These are phyloP conservation scores for Alternaria sp. DNA, from an alignment of 2,329 filamentous ascomycete species.

Conservation along the genomic window DNA sequence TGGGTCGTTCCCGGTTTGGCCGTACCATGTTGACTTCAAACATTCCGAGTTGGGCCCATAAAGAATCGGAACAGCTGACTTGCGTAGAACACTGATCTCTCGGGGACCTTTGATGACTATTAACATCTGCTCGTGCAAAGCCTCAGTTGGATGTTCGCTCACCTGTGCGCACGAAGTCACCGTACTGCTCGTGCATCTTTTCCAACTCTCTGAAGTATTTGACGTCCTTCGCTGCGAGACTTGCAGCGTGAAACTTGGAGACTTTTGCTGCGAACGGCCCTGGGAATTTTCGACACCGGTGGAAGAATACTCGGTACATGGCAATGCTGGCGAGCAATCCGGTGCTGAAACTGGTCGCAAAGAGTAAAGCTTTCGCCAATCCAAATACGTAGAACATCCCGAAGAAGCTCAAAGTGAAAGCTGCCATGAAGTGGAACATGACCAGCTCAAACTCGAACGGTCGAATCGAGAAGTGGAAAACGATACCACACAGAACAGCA, in stretches of 20 bases:
- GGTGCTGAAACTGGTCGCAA: constrained; percentile 16
- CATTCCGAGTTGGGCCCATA: constrained; percentile 33
- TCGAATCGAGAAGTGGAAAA: constrained; percentile 25
- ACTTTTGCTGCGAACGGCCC: constrained; percentile 32
- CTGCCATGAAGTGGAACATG: constrained; percentile 34
- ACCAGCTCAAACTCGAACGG: constrained; percentile 31
- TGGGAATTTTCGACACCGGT: constrained; percentile 32
- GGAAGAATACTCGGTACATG: constrained; percentile 33
- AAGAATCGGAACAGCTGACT: constrained; percentile 26
- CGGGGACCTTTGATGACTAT: constrained; percentile 22
- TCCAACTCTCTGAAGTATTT: constrained; percentile 40
- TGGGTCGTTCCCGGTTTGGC: constrained; percentile 27
- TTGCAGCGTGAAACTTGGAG: constrained; percentile 36
- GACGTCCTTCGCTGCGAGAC: constrained; percentile 31
- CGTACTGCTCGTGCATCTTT: constrained; percentile 40
- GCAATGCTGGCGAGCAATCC: constrained; percentile 28
- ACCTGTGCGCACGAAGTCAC: constrained; percentile 47
- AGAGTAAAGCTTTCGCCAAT: constrained; percentile 7
- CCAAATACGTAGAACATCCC: constrained; percentile 15
- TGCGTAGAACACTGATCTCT: constrained; percentile 30
- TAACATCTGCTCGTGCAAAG: neutral
- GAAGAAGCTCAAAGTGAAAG: constrained; percentile 15
- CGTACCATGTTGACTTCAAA: constrained; percentile 37
- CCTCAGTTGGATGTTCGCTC: neutral
- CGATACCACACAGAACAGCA: constrained; percentile 20